phyloP scores from a whole-genome alignment of 2,329 filamentous ascomycete genomes.

The Fusarium pseudoanthophilum region DNA sequence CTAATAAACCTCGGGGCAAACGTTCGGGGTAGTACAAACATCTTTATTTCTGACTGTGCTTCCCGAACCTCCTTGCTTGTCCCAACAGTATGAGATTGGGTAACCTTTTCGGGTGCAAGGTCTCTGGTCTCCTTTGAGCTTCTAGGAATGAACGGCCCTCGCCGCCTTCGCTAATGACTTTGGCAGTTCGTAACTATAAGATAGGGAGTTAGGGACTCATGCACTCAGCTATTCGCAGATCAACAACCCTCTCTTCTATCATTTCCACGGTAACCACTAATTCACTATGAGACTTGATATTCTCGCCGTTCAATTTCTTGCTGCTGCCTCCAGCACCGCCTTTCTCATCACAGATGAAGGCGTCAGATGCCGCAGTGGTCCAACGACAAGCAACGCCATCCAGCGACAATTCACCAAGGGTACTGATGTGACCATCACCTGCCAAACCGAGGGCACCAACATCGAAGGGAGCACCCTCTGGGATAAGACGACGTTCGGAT shows the following conservation, averaged over 20 bases:
- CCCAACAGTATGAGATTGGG: fast-evolving
- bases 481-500: constrained; percentile 11
- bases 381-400: constrained; percentile 1
- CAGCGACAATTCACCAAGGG: constrained; percentile 3
- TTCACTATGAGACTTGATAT: neutral
- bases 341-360: constrained; percentile 12
- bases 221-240: fast-evolving
- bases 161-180: fast-evolving
- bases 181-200: neutral
- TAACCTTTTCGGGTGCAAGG: fast-evolving
- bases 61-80: fast-evolving
- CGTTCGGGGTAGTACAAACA: neutral
- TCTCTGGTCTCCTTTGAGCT: neutral
- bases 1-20: fast-evolving
- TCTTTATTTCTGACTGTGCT: neutral
- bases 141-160: fast-evolving
- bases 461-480: constrained; percentile 4
- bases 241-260: fast-evolving
- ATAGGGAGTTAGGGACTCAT: neutral
- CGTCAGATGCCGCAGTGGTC: constrained; percentile 18
- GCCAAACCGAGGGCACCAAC: constrained; percentile 9
- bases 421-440: constrained; percentile 6
- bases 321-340: neutral
- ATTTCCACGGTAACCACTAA: fast-evolving
- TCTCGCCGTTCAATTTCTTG: neutral